A percentile compares a stretch with the other conserved stretches of the same genome.
phyloP scores from a whole-genome alignment of 2,329 filamentous ascomycete genomes.

The Aspergillus sp. region DNA sequence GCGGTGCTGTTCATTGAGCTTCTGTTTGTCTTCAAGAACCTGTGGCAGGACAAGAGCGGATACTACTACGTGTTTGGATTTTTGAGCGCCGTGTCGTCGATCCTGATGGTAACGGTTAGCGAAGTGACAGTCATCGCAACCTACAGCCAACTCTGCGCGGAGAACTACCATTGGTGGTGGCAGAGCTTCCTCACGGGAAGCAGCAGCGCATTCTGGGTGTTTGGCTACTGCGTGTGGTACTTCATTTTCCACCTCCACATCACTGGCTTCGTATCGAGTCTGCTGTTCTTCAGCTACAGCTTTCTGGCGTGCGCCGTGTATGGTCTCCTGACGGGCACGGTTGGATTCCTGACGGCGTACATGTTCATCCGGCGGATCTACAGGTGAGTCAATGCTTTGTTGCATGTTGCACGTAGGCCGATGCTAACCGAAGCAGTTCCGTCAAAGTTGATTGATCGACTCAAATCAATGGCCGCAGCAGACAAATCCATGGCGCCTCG shows the following conservation, averaged over 20 bases:
- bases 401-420: not conserved
- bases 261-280: slow-evolving; percentile 72
- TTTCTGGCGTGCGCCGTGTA: slow-evolving; percentile 80
- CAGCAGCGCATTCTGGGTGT: slow-evolving; percentile 77
- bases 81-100: slow-evolving; percentile 70
- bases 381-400: slow-evolving; percentile 55
- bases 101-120: slow-evolving; percentile 74
- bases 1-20: slow-evolving; percentile 87
- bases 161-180: slow-evolving; percentile 95
- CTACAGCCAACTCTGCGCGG: slow-evolving; percentile 78
- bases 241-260: slow-evolving; percentile 80
- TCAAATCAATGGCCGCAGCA: not conserved
- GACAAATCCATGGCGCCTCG: too few species aligned
- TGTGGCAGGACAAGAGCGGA: slow-evolving; percentile 88
- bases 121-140: slow-evolving; percentile 82
- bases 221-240: slow-evolving; percentile 81
- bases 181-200: slow-evolving; percentile 80
- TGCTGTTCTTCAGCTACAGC: slow-evolving; percentile 85
- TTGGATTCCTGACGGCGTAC: slow-evolving; percentile 83
- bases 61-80: slow-evolving; percentile 94
- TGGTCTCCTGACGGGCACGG: slow-evolving; percentile 76
- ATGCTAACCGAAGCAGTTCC: slow-evolving; percentile 26
- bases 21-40: slow-evolving; percentile 80
- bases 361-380: slow-evolving; percentile 83
- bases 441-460: slow-evolving; percentile 37